Evolutionary conservation across 2,329 filamentous ascomycete species (phyloP), one percentile per base, ranked within the genome.

Genomic region (Aspergillus alliaceus): DNA sequence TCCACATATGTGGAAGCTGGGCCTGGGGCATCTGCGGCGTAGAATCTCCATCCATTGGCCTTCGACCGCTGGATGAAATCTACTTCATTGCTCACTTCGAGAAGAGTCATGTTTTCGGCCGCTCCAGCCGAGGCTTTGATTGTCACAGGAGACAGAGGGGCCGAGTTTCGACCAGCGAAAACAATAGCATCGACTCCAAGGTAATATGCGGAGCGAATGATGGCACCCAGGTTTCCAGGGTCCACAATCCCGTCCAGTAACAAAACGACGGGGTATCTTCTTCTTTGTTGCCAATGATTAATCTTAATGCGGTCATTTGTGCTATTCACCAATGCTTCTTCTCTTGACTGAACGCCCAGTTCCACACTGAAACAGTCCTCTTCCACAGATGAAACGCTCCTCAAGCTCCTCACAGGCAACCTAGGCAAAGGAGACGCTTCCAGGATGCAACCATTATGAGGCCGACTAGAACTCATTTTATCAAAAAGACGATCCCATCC

Each of bases 41-140:
- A 96, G 40, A 93, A 85, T 53, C 84, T 82, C 95, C 95, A 99
- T 1, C 92, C 92, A 14, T 86, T 84, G 42, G 81, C 77, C 46
- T 83, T 82, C 6, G 90, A 93, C 2, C 80, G 76, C 29, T 82
- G 77, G 15, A 98, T 79, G 67, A 99, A 97, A 2, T 82, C 79
- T 0, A 81, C 77, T 0, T 91, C 84, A 29, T 88, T 84, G 29
- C 81, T 79, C 20, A 96, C 82, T 0, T 84, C 84, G 59, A 97
- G 86, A 1, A 97, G 76, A 0, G 85, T 84, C 51, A 97, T 78
- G 29, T 86, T 86, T 76, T 99, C 95, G 3, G 90, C 87, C 3
- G 93, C 93, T 7, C 95, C 95, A 0, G 91, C 88, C 1, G 93
- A 92, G 0, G 93, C 90, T 74, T 98, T 98, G 59, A 96, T 82